Evolutionary conservation across 2,329 filamentous ascomycete genomes (phyloP).

Genomic region (Sporothrix humicola): DNA sequence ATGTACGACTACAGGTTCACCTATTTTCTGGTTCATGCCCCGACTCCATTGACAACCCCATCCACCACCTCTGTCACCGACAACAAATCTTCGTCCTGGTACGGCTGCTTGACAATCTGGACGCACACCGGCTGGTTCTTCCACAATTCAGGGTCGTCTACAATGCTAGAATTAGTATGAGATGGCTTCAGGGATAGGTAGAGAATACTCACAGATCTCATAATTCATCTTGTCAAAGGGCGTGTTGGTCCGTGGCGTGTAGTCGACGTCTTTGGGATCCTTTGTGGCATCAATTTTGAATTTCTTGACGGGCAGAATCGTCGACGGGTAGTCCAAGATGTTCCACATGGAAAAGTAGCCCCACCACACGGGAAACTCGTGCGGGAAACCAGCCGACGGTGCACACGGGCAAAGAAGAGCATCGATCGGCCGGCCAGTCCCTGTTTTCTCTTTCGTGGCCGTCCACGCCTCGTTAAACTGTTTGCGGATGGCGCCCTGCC

Average conservation of each 20-base stretch:
- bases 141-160: constrained; percentile 31
- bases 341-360: constrained; percentile 33
- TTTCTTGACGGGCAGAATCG: constrained; percentile 24
- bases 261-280: constrained; percentile 25
- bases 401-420: constrained; percentile 57
- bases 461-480: constrained; percentile 19
- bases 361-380: constrained; percentile 34
- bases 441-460: background rate
- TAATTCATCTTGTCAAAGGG: constrained; percentile 30
- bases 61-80: constrained; percentile 28
- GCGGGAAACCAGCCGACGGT: constrained; percentile 41
- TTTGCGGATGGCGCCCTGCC: background rate
- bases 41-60: background rate
- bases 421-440: constrained; percentile 57
- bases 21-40: background rate
- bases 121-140: constrained; percentile 28
- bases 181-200: too few species aligned
- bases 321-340: constrained; percentile 35
- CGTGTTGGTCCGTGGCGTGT: constrained; percentile 20
- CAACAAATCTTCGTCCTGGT: constrained; percentile 33
- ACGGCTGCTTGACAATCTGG: constrained; percentile 30
- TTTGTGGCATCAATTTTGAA: constrained; percentile 7
- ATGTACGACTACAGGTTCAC: background rate
- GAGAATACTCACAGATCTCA: constrained; percentile 28
- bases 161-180: background rate